Percentiles rank a stretch among this genome's conserved stretches.
Evolutionary conservation across 371 early-diverging fungal species (phyloP).

Genomic region (Mortierella sp.): DNA sequence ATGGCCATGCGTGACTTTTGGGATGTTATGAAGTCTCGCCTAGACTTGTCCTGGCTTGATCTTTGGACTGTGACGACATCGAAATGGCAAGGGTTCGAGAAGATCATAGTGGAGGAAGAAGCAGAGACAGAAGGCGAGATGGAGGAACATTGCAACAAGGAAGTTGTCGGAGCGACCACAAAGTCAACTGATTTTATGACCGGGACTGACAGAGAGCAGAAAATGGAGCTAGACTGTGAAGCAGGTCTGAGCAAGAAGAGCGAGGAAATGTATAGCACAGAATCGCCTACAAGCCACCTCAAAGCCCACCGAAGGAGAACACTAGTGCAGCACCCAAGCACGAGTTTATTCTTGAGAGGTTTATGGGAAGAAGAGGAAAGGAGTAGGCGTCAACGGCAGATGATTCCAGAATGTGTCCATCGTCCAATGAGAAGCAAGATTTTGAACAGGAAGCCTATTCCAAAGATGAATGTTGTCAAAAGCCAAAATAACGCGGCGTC

Average conservation of each 20-base stretch:
- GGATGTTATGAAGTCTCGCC: slow-evolving; percentile 40
- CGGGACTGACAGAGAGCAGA: neutral
- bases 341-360: slow-evolving; percentile 28
- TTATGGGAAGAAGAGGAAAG: slow-evolving; percentile 50
- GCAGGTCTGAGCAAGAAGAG: neutral
- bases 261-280: neutral
- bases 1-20: slow-evolving; percentile 46
- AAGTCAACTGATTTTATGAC: neutral
- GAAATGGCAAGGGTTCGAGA: slow-evolving; percentile 6
- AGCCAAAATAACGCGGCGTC: neutral
- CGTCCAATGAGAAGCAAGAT: slow-evolving; percentile 39
- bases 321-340: slow-evolving; percentile 12
- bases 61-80: slow-evolving; percentile 13
- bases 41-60: slow-evolving; percentile 40
- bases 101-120: neutral
- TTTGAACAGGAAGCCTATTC: slow-evolving; percentile 36
- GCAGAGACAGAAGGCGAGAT: neutral
- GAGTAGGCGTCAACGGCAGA: slow-evolving; percentile 26
- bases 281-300: neutral
- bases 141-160: neutral
- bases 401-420: slow-evolving; percentile 49
- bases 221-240: neutral
- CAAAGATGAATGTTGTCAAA: neutral
- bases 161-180: neutral
- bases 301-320: slow-evolving; percentile 6